A percentile compares a stretch with the other conserved stretches of the same genome.
Evolutionary conservation across 2,329 filamentous ascomycete species (phyloP).

Genomic region (Ploettnerulaceae sp.): DNA sequence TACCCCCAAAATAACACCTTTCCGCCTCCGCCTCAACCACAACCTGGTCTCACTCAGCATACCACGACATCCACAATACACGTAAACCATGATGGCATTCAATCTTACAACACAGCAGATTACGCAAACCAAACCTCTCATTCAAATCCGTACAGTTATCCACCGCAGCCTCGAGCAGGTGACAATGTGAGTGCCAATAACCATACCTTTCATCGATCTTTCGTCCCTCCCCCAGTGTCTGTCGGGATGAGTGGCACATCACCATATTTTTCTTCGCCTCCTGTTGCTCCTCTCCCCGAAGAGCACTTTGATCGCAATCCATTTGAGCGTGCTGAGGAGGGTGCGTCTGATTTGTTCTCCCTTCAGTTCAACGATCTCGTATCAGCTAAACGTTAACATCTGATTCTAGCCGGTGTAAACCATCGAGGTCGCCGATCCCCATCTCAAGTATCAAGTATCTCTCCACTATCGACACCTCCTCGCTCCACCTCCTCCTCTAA

Average conservation of each 20-base stretch:
- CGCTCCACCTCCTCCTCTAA: slow-evolving; percentile 5
- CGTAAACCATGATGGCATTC: slow-evolving; percentile 21
- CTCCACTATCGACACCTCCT: slow-evolving; percentile 16
- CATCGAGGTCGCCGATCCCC: too few species aligned
- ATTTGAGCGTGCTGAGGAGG: slow-evolving; percentile 23
- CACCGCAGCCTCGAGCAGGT: slow-evolving; percentile 23
- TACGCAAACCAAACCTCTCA: slow-evolving; percentile 24
- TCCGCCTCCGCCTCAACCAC: slow-evolving; percentile 23
- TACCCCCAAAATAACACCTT: slow-evolving; percentile 28
- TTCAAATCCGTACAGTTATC: slow-evolving; percentile 26
- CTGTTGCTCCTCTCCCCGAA: slow-evolving; percentile 24
- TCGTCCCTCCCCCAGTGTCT: slow-evolving; percentile 13
- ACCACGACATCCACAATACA: slow-evolving; percentile 26
- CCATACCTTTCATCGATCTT: slow-evolving; percentile 17
- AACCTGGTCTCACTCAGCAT: slow-evolving; percentile 23
- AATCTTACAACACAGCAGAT: slow-evolving; percentile 33
- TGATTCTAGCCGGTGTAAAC: slow-evolving; percentile 15
- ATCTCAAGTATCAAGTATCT: slow-evolving; percentile 7
- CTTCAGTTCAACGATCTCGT: too few species aligned
- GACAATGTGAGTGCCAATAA: slow-evolving; percentile 34
- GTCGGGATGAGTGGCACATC: slow-evolving; percentile 11
- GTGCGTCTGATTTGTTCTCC: slow-evolving; percentile 26
- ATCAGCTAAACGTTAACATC: slow-evolving; percentile 3
- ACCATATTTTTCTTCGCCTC: slow-evolving; percentile 30
- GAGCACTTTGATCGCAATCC: slow-evolving; percentile 24